These are phyloP conservation scores for Penicillium dipodomyicola DNA, from an alignment of 495 filamentous ascomycete genomes.

Conservation along the genomic window DNA sequence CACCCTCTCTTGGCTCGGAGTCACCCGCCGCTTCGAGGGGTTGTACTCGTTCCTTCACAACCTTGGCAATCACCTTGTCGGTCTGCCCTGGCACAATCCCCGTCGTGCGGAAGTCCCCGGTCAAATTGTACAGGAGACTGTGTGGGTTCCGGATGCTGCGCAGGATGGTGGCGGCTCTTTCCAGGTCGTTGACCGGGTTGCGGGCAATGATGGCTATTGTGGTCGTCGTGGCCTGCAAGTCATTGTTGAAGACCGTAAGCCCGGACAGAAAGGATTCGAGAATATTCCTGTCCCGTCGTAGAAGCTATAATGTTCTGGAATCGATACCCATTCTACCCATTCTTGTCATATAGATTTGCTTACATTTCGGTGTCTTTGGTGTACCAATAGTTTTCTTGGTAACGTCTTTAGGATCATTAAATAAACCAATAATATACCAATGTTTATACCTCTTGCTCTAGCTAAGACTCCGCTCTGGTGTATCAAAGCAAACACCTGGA, in stretches of 20 bases:
- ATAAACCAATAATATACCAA: not conserved
- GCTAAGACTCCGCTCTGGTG: too few species aligned
- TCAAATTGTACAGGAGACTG: slow-evolving; percentile 50
- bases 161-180: slow-evolving; percentile 40
- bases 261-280: slow-evolving; percentile 56
- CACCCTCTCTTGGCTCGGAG: slow-evolving; percentile 55
- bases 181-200: slow-evolving; percentile 40
- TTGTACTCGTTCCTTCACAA: slow-evolving; percentile 55
- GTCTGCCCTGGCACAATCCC: slow-evolving; percentile 57
- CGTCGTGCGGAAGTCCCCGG: slow-evolving; percentile 55
- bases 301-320: not conserved
- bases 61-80: slow-evolving; percentile 50
- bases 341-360: not conserved
- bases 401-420: not conserved
- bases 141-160: slow-evolving; percentile 47
- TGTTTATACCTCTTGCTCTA: not conserved
- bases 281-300: slow-evolving; percentile 34
- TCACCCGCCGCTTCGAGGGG: slow-evolving; percentile 58
- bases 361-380: not conserved
- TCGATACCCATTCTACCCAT: slow-evolving; percentile 9
- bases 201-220: slow-evolving; percentile 55
- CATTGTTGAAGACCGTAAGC: slow-evolving; percentile 49
- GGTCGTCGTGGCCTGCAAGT: slow-evolving; percentile 56
- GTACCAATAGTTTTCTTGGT: not conserved
- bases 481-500: too few species aligned